Percentiles rank a stretch among this genome's conserved stretches.
phyloP scores from a whole-genome alignment of 495 filamentous ascomycete genomes.

The Geoglossum glabrum region DNA sequence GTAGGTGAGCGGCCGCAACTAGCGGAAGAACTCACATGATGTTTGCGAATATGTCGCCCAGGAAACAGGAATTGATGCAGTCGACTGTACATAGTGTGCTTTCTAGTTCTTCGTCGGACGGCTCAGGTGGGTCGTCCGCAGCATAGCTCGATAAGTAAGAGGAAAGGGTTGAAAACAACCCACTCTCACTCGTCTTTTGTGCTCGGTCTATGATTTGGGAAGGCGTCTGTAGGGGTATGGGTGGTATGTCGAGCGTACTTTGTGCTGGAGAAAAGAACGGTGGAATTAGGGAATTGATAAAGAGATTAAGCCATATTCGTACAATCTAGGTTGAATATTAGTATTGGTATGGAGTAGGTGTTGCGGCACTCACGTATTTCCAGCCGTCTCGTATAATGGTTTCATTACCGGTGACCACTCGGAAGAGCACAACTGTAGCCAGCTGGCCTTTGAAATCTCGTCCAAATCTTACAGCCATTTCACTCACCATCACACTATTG shows the following conservation, averaged over 20 bases:
- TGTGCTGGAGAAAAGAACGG: constrained; percentile 57
- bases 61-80: constrained; percentile 74
- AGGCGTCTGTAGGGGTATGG: constrained; percentile 79
- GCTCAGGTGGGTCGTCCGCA: constrained; percentile 91
- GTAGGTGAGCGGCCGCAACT: not conserved
- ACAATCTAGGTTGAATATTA: constrained; percentile 36
- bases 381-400: constrained; percentile 55
- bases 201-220: constrained; percentile 83
- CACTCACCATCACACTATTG: constrained; percentile 96
- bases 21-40: constrained; percentile 43
- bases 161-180: constrained; percentile 81
- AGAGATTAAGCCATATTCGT: constrained; percentile 84
- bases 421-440: constrained; percentile 83
- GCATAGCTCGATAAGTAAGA: constrained; percentile 98
- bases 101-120: constrained; percentile 90
- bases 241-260: constrained; percentile 49
- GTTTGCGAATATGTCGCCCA: constrained; percentile 66
- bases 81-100: constrained; percentile 88
- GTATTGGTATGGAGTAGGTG: not conserved
- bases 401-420: constrained; percentile 72
- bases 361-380: constrained; percentile 43
- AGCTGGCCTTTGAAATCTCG: constrained; percentile 84
- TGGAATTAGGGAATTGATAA: constrained; percentile 84
- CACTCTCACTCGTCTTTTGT: constrained; percentile 51
- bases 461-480: constrained; percentile 91